phyloP scores from a whole-genome alignment of 2,329 filamentous ascomycete species.

The Endothia cerciana region DNA sequence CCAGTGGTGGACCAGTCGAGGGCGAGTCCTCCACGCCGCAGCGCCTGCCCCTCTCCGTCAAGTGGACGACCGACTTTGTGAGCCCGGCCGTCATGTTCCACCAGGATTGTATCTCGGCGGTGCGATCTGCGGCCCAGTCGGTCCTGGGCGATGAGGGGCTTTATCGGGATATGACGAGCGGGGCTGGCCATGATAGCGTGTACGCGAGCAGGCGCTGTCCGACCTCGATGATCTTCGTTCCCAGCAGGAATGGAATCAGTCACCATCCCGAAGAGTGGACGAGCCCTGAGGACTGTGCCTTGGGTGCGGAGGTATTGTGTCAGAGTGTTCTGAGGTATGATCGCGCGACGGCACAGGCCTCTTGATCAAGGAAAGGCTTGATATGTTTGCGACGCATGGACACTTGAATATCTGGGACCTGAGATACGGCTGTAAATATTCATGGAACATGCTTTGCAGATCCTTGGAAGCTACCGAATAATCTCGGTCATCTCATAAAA shows the following conservation, averaged over 20 bases:
- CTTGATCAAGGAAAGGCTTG: background rate
- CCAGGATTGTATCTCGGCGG: conserved; percentile 67
- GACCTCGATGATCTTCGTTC: conserved; percentile 70
- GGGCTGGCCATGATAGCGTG: conserved; percentile 55
- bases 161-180: conserved; percentile 44
- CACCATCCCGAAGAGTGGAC: conserved; percentile 68
- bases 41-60: conserved; percentile 51
- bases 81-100: conserved; percentile 68
- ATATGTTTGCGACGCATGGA: background rate
- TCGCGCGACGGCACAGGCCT: conserved; percentile 16
- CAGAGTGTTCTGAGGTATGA: conserved; percentile 48
- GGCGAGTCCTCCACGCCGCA: conserved; percentile 34
- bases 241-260: conserved; percentile 64
- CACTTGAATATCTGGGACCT: no score
- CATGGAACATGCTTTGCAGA: no score
- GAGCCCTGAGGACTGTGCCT: conserved; percentile 60
- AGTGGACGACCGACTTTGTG: conserved; percentile 65
- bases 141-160: conserved; percentile 56
- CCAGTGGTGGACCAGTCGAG: conserved; percentile 57
- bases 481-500: no score
- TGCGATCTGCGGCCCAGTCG: conserved; percentile 61
- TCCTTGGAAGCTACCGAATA: no score
- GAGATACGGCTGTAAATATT: background rate
- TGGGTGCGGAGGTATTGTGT: conserved; percentile 55
- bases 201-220: conserved; percentile 62